Conservation (phyloP, 2,329 filamentous ascomycete genomes). For the Penicillium occitanis region DNA sequence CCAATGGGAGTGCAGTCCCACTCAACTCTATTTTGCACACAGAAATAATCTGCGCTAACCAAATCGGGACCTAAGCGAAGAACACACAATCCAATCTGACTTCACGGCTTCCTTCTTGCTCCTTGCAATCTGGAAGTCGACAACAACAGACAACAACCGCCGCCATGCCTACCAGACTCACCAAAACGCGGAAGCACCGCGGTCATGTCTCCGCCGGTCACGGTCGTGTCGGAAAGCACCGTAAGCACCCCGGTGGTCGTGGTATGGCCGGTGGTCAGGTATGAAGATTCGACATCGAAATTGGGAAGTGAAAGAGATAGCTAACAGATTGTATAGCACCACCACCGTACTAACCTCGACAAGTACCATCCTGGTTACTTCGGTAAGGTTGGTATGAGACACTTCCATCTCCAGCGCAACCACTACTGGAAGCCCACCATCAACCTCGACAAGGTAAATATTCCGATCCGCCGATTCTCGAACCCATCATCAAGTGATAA, state of each 20-base stretch:
- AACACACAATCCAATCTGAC: slow-evolving; percentile 18
- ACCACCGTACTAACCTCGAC: slow-evolving; percentile 90
- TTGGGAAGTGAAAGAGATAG: neutral
- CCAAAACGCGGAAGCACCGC: slow-evolving; percentile 61
- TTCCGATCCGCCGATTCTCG: slow-evolving; percentile 16
- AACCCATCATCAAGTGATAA: neutral
- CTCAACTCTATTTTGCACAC: slow-evolving; percentile 19
- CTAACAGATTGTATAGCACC: slow-evolving; percentile 64
- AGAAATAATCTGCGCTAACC: slow-evolving; percentile 10
- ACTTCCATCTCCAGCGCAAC: slow-evolving; percentile 95
- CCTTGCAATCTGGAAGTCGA: slow-evolving; percentile 21
- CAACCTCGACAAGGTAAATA: slow-evolving; percentile 96
- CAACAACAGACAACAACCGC: slow-evolving; percentile 21
- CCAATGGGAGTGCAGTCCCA: neutral
- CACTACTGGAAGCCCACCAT: slow-evolving; percentile 98
- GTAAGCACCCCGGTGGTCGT: slow-evolving; percentile 80
- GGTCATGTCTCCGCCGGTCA: slow-evolving; percentile 98
- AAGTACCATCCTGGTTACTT: slow-evolving; percentile 99
- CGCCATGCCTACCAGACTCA: slow-evolving; percentile 54
- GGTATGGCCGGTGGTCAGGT: slow-evolving; percentile 86
- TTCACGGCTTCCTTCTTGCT: slow-evolving; percentile 12
- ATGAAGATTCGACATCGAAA: neutral
- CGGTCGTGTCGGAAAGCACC: slow-evolving; percentile 98
- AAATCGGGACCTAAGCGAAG: slow-evolving; percentile 17
- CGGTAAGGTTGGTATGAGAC: slow-evolving; percentile 91